Evolutionary conservation across 805 yeast genomes (phyloP), one percentile per base, ranked within the genome.

Genomic region (Barnettozyma pratensis): DNA sequence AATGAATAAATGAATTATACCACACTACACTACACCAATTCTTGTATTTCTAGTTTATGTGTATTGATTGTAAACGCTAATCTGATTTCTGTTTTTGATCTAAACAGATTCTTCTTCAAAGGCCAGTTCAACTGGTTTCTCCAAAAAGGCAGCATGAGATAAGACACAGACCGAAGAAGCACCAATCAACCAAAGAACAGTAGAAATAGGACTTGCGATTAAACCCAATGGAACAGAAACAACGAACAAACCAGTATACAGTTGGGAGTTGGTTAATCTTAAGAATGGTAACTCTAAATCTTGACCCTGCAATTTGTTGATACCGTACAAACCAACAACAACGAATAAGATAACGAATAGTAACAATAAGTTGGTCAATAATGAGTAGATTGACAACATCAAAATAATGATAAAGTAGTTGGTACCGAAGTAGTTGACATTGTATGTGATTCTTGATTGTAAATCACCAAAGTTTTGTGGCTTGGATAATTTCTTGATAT

Each of bases 71-170:
- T 41, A 12, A 19, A n/a, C 11, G 7, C 28, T 28, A n/a, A 8
- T 32, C 25, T 35, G 27, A 11, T 25, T 35, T 27, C 19, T 19
- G 19, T 19, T 19, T 19, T 19, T 19, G 19, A 10, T 34, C 37
- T 42, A 45, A 34, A 39, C 45, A 40, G 37, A 14, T 50, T 85
- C 88, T 64, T 89, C 97, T 63, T 90, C 94, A 63, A 92, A 94
- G 19, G 92, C 91, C 37, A 92, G 83, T 71, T 94, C 98, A 52
- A 91, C 83, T 25, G 99, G 99, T 70, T 92, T 94, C 64, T 94
- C 98, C 79, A 94, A 75, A 54, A 92, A 73, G 4, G 91, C 74
- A 41, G 97, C 99, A 67, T 94, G 99, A 4, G 89, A 77, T 42
- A 90, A 70, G 38, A 92, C 87, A 36, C 85, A 66, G 42, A 84